Evolutionary conservation across 75 land plant species (phyloP), one percentile per base, ranked within the genome.

Genomic region (Pinus albicaulis): DNA sequence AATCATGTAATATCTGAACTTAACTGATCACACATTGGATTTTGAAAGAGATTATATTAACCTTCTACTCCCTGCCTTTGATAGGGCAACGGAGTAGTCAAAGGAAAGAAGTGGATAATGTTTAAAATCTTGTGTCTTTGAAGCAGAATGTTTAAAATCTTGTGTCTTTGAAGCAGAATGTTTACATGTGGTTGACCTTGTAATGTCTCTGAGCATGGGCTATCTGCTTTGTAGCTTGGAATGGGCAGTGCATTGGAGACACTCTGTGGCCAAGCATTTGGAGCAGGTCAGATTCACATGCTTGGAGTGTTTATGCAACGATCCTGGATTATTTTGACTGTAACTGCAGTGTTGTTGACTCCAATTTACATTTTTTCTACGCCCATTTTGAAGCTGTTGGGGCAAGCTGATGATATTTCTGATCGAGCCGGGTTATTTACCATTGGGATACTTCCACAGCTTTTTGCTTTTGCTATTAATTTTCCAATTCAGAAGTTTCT

Each of bases 281-380:
- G 90, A 17, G 88, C 89, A 63, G 79, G 79, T 34, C 76, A 79
- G n/a, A 10, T 82, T 3, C 57, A 73, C 22, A 82, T 85, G 87
- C 69, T 88, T 14, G 90, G 90, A 3, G 16, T 86, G 7, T 89
- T 83, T 74, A 58, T 89, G 86, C 89, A 89, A 34, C 53, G 85
- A 24, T 86, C 95, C 7, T 81, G 86, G 78, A 75, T 94, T 26
- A 84, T 92, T 36, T 85, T 92, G 8, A 60, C 55, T 77, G 56
- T 52, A 4, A 62, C 87, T 0, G 85, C 88, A 80, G 19, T 89
- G 19, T 56, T 79, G 34, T 22, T 93, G 11, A 48, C 78, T 5
- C 82, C 86, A 1, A 57, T 93, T 55, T 93, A 84, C 81, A 44
- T 91, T 15, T 89, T 75, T 55, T 83, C 91, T 6, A 79, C 87